These are phyloP conservation scores for Bidens hawaiensis DNA, from an alignment of 140 eudicot species.

Conservation along the genomic window DNA sequence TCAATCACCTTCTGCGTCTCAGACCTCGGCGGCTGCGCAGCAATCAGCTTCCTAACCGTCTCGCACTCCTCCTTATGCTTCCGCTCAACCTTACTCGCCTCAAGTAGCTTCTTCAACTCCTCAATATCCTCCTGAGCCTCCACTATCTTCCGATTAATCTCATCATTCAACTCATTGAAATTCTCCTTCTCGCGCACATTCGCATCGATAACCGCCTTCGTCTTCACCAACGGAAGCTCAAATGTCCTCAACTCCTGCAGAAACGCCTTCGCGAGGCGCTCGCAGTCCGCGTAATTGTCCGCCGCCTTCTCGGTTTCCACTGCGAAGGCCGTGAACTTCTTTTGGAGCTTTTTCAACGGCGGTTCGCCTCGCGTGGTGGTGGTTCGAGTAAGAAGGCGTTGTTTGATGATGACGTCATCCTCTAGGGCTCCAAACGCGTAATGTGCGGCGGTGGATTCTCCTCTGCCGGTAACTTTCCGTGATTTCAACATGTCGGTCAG, in stretches of 20 bases:
- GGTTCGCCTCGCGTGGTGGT: conserved; percentile 98
- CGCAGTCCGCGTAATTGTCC: conserved; percentile 72
- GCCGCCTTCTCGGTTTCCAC: conserved; percentile 70
- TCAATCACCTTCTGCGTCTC: conserved; percentile 73
- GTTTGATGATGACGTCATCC: conserved; percentile 86
- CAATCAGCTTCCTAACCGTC: conserved; percentile 72
- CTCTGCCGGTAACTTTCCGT: conserved; percentile 69
- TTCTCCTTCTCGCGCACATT: conserved; percentile 86
- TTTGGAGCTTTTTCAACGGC: conserved; percentile 85
- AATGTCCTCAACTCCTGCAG: conserved; percentile 87
- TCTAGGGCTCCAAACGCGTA: conserved; percentile 90
- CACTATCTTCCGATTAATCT: conserved; percentile 68
- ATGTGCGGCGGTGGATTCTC: conserved; percentile 64
- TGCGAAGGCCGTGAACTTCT: conserved; percentile 79
- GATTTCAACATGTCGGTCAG: conserved; percentile 69
- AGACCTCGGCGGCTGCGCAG: conserved; percentile 77
- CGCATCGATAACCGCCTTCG: conserved; percentile 87
- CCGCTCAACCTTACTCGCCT: conserved; percentile 87
- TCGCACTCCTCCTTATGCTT: conserved; percentile 98
- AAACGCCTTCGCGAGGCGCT: conserved; percentile 82
- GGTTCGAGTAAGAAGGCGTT: conserved; percentile 84
- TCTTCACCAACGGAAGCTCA: conserved; percentile 86
- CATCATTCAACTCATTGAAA: conserved; percentile 78
- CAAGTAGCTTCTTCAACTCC: conserved; percentile 81
- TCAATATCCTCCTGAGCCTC: conserved; percentile 85